A percentile compares a stretch with the other conserved stretches of the same genome.
Conservation (phyloP, 2,329 filamentous ascomycete genomes). For the Chrysoporthe austroafricana region DNA sequence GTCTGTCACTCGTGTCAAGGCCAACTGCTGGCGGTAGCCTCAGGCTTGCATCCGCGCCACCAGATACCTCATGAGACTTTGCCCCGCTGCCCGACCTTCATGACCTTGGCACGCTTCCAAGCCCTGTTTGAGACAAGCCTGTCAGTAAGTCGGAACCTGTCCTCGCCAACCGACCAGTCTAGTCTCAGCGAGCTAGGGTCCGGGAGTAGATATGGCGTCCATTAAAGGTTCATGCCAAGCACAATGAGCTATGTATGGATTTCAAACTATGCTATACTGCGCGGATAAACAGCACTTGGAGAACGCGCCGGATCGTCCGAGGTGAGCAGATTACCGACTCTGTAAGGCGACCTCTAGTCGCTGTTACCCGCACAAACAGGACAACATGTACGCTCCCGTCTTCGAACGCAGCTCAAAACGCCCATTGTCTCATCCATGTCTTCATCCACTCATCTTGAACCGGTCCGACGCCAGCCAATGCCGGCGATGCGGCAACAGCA, state of each 20-base stretch:
- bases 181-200: not conserved
- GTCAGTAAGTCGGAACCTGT: not conserved
- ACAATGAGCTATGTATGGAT: not conserved
- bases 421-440: conserved; percentile 10
- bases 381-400: not conserved
- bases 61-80: too few relatives aligned
- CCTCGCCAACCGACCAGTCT: not conserved
- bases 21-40: too few relatives aligned
- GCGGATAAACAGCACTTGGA: not conserved
- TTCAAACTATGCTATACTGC: not conserved
- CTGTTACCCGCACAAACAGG: not conserved
- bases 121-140: too few relatives aligned
- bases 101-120: too few relatives aligned
- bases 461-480: not conserved
- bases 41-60: too few relatives aligned
- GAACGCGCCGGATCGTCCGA: not conserved
- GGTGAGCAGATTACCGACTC: not conserved
- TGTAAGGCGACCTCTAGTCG: not conserved
- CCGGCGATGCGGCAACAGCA: conserved; percentile 4
- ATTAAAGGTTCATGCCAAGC: not conserved
- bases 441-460: conserved; percentile 5
- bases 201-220: not conserved
- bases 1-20: too few relatives aligned
- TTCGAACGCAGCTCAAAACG: not conserved
- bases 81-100: too few relatives aligned